These are phyloP conservation scores for Lactarius vividus DNA, from an alignment of 768 basidiomycete species.

Conservation along the genomic window DNA sequence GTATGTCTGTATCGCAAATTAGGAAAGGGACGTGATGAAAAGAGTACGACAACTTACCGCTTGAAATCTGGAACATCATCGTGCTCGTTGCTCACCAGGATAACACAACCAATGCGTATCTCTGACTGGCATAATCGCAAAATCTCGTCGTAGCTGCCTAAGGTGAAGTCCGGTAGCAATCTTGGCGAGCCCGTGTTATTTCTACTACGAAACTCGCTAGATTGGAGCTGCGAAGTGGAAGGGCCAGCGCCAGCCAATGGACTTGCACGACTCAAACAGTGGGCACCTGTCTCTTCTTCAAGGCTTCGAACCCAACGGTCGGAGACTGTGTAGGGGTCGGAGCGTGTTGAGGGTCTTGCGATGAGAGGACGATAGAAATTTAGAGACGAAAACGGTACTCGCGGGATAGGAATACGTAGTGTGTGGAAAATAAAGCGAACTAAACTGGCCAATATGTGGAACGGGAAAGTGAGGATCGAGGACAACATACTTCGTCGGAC, in stretches of 20 bases:
- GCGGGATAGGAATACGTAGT: constrained; percentile 65
- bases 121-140: constrained; percentile 70
- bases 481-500: constrained; percentile 12
- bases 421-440: constrained; percentile 63
- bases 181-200: constrained; percentile 39
- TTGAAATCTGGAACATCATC: constrained; percentile 89
- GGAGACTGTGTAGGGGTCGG: constrained; percentile 51
- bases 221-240: constrained; percentile 42
- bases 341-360: constrained; percentile 33
- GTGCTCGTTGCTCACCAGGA: constrained; percentile 87
- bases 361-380: constrained; percentile 44
- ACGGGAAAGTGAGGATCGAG: constrained; percentile 54
- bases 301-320: constrained; percentile 78
- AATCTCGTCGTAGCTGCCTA: constrained; percentile 80
- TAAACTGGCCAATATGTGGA: constrained; percentile 57
- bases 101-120: constrained; percentile 68
- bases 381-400: constrained; percentile 46
- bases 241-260: constrained; percentile 41
- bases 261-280: constrained; percentile 47
- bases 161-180: constrained; percentile 75
- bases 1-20: constrained; percentile 50
- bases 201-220: constrained; percentile 33
- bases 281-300: constrained; percentile 82
- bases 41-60: constrained; percentile 43
- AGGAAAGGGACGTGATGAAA: not conserved